A percentile compares a stretch with the other conserved stretches of the same genome.
These are phyloP conservation scores for Magnaporthales sp. DNA, from an alignment of 2,329 filamentous ascomycete genomes.

Conservation along the genomic window DNA sequence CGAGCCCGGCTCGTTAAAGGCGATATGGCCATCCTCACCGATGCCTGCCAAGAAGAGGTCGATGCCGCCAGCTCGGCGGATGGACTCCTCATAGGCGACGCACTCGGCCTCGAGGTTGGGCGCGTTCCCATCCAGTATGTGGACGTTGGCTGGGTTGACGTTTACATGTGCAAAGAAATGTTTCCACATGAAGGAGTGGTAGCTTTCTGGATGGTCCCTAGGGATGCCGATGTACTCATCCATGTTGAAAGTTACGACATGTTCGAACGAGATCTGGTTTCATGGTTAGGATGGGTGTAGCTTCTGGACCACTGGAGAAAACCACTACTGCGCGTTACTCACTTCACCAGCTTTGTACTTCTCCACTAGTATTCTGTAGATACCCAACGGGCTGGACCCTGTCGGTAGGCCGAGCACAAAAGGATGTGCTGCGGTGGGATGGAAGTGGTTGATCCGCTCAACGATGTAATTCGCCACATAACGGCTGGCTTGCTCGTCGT, in stretches of 20 bases:
- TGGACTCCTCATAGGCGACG: constrained; percentile 63
- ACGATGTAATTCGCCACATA: constrained; percentile 69
- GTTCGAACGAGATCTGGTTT: constrained; percentile 31
- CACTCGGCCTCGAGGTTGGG: constrained; percentile 62
- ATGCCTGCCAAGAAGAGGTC: constrained; percentile 72
- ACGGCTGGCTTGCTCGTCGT: constrained; percentile 50
- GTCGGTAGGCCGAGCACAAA: constrained; percentile 69
- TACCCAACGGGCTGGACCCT: constrained; percentile 59
- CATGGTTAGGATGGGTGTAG: not conserved
- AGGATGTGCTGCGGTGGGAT: constrained; percentile 52
- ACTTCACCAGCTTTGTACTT: constrained; percentile 47
- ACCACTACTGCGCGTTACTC: not conserved
- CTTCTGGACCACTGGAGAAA: not conserved
- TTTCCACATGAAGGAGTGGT: constrained; percentile 78
- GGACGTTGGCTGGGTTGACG: constrained; percentile 58
- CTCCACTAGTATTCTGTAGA: constrained; percentile 60
- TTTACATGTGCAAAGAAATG: constrained; percentile 71
- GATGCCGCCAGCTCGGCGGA: constrained; percentile 60
- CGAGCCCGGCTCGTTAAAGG: constrained; percentile 74
- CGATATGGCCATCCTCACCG: constrained; percentile 70
- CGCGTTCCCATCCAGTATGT: constrained; percentile 68
- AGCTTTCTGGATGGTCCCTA: constrained; percentile 66
- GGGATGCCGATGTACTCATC: constrained; percentile 71
- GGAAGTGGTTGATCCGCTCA: constrained; percentile 61
- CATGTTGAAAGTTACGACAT: constrained; percentile 65